A percentile compares a stretch with the other conserved stretches of the same genome.
Conservation (phyloP, 2,329 filamentous ascomycete genomes). For the Arthrobotrys sphaeroides region DNA sequence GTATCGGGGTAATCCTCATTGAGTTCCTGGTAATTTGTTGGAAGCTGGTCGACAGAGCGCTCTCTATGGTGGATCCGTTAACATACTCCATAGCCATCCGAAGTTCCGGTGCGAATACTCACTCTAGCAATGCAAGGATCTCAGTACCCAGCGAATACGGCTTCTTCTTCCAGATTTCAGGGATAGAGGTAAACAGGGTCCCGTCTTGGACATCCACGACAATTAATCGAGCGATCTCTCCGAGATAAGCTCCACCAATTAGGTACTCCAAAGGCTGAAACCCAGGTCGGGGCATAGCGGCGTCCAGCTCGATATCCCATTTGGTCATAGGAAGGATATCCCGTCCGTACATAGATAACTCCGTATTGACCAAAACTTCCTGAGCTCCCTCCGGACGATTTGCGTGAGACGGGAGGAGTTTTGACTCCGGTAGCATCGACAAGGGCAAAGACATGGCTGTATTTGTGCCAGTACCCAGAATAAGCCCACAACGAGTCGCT, state of each 20-base stretch:
- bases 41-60: conserved; percentile 1
- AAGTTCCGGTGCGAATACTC: background rate
- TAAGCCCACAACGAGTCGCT: conserved; percentile 71
- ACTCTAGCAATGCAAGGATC: conserved; percentile 42
- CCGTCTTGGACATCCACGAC: conserved; percentile 5
- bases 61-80: background rate
- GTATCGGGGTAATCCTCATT: conserved; percentile 14
- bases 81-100: background rate
- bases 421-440: conserved; percentile 63
- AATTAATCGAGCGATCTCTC: conserved; percentile 68
- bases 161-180: conserved; percentile 8
- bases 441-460: conserved; percentile 73
- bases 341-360: conserved; percentile 73
- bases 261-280: conserved; percentile 73
- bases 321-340: conserved; percentile 69
- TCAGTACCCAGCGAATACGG: conserved; percentile 36
- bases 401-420: conserved; percentile 27
- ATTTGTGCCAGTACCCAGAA: conserved; percentile 74
- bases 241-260: conserved; percentile 73
- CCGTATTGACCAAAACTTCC: conserved; percentile 74
- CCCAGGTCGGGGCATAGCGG: conserved; percentile 67
- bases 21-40: conserved; percentile 15
- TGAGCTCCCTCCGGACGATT: conserved; percentile 1
- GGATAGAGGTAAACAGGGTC: background rate
- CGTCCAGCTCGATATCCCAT: conserved; percentile 69